phyloP scores from a whole-genome alignment of 2,329 filamentous ascomycete genomes.

The Phaeosphaeriaceae sp. region DNA sequence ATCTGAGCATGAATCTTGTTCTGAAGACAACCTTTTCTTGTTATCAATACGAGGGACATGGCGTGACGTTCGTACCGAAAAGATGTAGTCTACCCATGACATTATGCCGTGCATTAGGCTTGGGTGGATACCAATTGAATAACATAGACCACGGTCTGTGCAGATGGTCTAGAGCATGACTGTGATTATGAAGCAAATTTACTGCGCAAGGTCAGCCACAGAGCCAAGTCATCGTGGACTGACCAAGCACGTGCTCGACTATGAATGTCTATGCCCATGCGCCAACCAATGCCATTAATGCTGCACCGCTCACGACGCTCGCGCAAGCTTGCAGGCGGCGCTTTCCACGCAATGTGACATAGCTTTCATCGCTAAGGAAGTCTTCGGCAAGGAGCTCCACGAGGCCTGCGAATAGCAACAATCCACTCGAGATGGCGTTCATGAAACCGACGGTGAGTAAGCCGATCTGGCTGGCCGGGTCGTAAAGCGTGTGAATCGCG shows the following conservation, averaged over 20 bases:
- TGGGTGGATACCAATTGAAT: background rate
- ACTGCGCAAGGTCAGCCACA: constrained; percentile 12
- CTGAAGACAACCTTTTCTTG: background rate
- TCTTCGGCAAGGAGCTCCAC: constrained; percentile 60
- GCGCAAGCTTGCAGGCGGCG: constrained; percentile 67
- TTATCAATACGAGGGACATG: background rate
- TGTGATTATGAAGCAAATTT: constrained; percentile 16
- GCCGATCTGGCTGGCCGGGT: constrained; percentile 56
- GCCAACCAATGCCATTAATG: constrained; percentile 71
- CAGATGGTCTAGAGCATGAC: background rate
- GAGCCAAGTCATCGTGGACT: background rate
- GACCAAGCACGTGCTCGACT: background rate
- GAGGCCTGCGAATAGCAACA: constrained; percentile 58
- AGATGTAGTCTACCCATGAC: background rate
- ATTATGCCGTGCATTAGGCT: background rate
- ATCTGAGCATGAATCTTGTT: background rate
- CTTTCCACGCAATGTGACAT: constrained; percentile 64
- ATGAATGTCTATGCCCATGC: constrained; percentile 62
- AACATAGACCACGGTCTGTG: constrained; percentile 4
- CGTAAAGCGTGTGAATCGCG: constrained; percentile 58
- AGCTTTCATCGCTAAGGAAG: constrained; percentile 68
- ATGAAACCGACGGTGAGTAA: constrained; percentile 59
- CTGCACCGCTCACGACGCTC: constrained; percentile 65
- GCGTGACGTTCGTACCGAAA: background rate
- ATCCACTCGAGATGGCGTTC: constrained; percentile 57